Base-by-base conservation (phyloP, 1,139 yeast species). In the Geotrichum macrosporum region DNA sequence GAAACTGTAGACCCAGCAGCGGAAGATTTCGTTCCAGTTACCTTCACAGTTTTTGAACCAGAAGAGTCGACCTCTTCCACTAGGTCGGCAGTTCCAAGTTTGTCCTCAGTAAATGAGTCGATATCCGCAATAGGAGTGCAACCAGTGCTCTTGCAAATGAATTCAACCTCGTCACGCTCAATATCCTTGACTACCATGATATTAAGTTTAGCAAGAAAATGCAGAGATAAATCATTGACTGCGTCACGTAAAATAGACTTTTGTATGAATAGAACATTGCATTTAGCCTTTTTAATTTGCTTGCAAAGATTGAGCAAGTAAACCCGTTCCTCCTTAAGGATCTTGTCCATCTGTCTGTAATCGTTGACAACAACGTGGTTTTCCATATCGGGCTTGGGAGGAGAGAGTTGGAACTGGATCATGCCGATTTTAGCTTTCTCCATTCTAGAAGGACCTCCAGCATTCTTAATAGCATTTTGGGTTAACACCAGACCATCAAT, bases 361-460 rank as follows among this genome's bases (percentile, higher is more conserved):
- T 92, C 99, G 64, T 86, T 92, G 47, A 92, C 97, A 46, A 94
- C 95, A 50, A 92, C 94, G 64, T 89, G 92, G 65, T 92, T 92
- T 69, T 92, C 98, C 84, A 94, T 86, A 64, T 92, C 99, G 34
- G 99, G 99, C 66, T 92, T 92, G 58, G 99, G 99, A 37, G 99
- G 98, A 27, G 97, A 88, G 53, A 92, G 74, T 69, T 92, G 98
- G 72, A 92, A 92, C 69, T 94, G 99, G 55, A 92, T 77, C 59
- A 92, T 76, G 10, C 94, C 99, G 57, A 92, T 87, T 55, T 74
- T 76, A 21, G 98, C 98, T 73, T 89, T 92, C 65, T 92, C 98
- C 66, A 87, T 77, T 65, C 96, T 78, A 8, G 86, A 75, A 50
- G 98, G 98, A n/a, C 97, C 98, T 41, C 96, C 96, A 1, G 96